Evolutionary conservation across 306 rosid genomes (phyloP).

Genomic region (Carpinus viminea): DNA sequence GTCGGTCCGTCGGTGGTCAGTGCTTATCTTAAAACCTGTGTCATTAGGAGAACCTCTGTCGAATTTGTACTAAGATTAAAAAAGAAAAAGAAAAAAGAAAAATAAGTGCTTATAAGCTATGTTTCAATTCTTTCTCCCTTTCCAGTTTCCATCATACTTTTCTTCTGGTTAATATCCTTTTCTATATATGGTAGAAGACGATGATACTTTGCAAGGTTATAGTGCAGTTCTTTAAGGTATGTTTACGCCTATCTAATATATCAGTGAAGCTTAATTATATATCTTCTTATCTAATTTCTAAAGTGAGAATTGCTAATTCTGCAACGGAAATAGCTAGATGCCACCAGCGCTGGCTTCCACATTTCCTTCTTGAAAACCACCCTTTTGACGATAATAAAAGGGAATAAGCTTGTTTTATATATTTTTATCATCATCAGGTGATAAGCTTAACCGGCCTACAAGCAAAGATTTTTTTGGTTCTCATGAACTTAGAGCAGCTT

Average conservation of each 20-base stretch:
- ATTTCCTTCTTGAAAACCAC: neutral
- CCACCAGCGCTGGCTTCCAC: neutral
- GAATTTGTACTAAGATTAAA: no score
- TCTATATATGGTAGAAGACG: neutral
- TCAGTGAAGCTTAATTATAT: neutral
- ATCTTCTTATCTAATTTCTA: neutral
- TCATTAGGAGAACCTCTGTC: neutral
- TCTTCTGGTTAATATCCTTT: neutral
- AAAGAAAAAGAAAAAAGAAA: neutral
- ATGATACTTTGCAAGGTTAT: neutral
- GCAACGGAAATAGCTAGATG: neutral
- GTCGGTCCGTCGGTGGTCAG: neutral
- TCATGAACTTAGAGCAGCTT: neutral
- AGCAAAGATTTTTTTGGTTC: neutral
- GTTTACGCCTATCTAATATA: neutral
- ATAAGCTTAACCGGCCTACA: neutral
- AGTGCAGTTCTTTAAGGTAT: neutral
- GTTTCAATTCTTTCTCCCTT: neutral
- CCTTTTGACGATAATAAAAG: neutral
- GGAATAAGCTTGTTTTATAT: neutral
- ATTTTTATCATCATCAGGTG: neutral
- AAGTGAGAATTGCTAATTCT: neutral
- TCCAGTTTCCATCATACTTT: neutral
- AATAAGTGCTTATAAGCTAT: neutral
- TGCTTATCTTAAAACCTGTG: neutral